A percentile compares a stretch with the other conserved stretches of the same genome.
These are phyloP conservation scores for Solanum tarijense DNA, from an alignment of 257 asterid genomes.

Conservation along the genomic window DNA sequence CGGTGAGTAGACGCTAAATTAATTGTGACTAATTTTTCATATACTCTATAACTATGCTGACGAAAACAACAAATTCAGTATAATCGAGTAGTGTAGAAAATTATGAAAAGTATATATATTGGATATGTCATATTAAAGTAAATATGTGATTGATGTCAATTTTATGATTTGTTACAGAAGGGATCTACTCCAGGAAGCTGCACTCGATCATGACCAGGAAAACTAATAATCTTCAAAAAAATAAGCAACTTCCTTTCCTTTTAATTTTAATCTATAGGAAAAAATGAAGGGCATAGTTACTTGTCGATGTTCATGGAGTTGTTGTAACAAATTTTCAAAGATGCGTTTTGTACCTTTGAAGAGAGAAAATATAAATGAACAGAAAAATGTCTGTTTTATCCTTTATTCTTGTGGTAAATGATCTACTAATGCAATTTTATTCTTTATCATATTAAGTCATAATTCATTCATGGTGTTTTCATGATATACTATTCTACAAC, in stretches of 20 bases:
- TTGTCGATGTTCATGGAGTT: background rate
- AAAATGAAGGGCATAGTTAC: background rate
- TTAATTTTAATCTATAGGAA: background rate
- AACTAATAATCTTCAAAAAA: background rate
- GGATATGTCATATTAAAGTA: background rate
- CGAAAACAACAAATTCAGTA: background rate
- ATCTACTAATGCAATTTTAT: no score
- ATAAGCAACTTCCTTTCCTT: background rate
- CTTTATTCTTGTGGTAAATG: background rate
- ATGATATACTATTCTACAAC: background rate
- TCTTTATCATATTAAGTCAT: no score
- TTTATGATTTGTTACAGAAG: background rate
- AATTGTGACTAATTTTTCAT: background rate
- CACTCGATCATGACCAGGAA: background rate
- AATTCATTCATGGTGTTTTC: background rate
- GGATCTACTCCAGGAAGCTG: background rate
- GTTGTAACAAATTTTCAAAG: background rate
- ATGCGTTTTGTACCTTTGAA: background rate
- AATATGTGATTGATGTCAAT: background rate
- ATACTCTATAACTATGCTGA: background rate
- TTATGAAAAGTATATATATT: background rate
- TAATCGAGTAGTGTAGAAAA: background rate
- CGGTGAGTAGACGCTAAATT: slow-evolving; percentile 16
- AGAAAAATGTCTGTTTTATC: background rate
- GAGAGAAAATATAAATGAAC: background rate